These are phyloP conservation scores for Ceratocystis eucalypticola DNA, from an alignment of 2,329 filamentous ascomycete species.

Conservation along the genomic window DNA sequence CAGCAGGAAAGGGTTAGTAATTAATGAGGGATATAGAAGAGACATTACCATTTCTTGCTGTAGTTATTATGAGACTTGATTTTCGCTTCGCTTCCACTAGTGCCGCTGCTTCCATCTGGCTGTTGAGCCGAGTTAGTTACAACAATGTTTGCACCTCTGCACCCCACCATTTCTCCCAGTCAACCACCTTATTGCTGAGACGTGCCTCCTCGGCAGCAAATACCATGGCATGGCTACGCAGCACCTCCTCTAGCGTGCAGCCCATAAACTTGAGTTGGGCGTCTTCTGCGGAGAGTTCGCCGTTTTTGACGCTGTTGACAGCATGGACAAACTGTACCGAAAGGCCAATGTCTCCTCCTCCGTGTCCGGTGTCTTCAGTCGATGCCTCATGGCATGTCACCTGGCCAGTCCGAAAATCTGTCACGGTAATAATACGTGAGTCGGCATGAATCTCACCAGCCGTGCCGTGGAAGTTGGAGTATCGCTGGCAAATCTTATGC, in stretches of 20 bases:
- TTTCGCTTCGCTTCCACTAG: not conserved
- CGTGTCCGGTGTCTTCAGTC: constrained; percentile 29
- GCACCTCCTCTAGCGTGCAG: constrained; percentile 70
- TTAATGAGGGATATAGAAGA: not conserved
- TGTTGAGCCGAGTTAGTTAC: not conserved
- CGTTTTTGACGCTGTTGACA: constrained; percentile 63
- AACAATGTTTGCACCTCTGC: constrained; percentile 24
- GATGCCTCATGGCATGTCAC: constrained; percentile 29
- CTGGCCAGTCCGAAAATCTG: constrained; percentile 37
- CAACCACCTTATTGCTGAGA: constrained; percentile 51
- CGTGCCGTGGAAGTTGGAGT: constrained; percentile 75
- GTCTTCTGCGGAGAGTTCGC: constrained; percentile 48
- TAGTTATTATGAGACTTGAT: not conserved
- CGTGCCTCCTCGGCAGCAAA: constrained; percentile 90
- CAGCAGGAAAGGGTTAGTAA: not conserved
- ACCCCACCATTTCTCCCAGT: constrained; percentile 67
- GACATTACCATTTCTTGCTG: not conserved
- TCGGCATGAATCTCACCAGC: constrained; percentile 79
- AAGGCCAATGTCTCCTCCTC: constrained; percentile 41
- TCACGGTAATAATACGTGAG: constrained; percentile 42
- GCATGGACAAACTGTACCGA: constrained; percentile 72
- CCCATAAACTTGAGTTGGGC: constrained; percentile 68
- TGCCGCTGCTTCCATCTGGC: not conserved
- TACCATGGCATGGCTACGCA: constrained; percentile 83
- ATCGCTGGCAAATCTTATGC: constrained; percentile 70